phyloP scores from a whole-genome alignment of 345 rosid species.

The Erysimum cheiranthoides region DNA sequence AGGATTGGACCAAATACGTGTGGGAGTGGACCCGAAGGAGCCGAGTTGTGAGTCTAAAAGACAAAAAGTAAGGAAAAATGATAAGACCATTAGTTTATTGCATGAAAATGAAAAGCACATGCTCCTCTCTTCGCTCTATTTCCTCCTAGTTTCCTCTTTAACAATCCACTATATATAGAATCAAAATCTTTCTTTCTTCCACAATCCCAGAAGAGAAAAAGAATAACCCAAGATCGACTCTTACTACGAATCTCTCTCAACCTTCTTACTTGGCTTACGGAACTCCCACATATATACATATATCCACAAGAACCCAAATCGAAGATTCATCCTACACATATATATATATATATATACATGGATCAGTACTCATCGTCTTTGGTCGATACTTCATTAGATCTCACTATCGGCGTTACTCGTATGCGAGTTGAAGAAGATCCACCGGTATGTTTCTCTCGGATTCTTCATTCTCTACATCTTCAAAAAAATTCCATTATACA shows the following conservation, averaged over 20 bases:
- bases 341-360: slow-evolving; percentile 45
- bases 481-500: slow-evolving; percentile 38
- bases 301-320: slow-evolving; percentile 27
- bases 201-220: slow-evolving; percentile 24
- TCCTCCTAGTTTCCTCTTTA: slow-evolving; percentile 52
- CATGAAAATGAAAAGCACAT: slow-evolving; percentile 44
- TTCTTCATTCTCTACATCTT: slow-evolving; percentile 8
- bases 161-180: slow-evolving; percentile 35
- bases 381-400: slow-evolving; percentile 67
- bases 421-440: slow-evolving; percentile 49
- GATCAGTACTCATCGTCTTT: slow-evolving; percentile 53
- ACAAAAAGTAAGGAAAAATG: slow-evolving; percentile 22
- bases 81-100: slow-evolving; percentile 43
- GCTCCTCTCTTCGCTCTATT: slow-evolving; percentile 42
- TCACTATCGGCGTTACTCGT: slow-evolving; percentile 51
- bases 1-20: slow-evolving; percentile 43
- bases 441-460: slow-evolving; percentile 39
- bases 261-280: slow-evolving; percentile 30
- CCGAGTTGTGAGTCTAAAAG: slow-evolving; percentile 16
- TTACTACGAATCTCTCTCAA: slow-evolving; percentile 37
- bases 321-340: slow-evolving; percentile 19
- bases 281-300: slow-evolving; percentile 26
- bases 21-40: slow-evolving; percentile 35
- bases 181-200: slow-evolving; percentile 33
- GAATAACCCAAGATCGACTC: slow-evolving; percentile 36